Conservation (phyloP, 495 filamentous ascomycete species). For the Penicillium alfredii region DNA sequence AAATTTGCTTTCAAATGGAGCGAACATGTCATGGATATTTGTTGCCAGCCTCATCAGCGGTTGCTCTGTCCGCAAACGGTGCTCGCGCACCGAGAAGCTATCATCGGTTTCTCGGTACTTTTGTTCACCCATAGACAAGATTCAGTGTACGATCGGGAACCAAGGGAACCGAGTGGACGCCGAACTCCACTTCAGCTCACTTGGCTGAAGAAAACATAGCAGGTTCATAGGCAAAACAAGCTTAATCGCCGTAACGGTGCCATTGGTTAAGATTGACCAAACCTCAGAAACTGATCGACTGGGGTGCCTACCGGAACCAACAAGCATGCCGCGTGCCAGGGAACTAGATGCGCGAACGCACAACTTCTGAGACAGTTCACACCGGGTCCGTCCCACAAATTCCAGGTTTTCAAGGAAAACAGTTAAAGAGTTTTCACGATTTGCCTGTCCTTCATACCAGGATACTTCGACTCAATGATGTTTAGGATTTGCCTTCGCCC, state of each 20-base stretch:
- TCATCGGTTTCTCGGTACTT: conserved; percentile 9
- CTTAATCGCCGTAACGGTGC: conserved; percentile 20
- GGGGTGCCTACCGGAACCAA: conserved; percentile 8
- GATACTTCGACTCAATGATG: no score
- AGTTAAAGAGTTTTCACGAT: conserved; percentile 2
- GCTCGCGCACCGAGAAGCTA: conserved; percentile 3
- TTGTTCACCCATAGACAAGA: not conserved
- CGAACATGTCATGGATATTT: not conserved
- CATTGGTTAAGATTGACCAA: conserved; percentile 8
- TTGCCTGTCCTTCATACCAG: no score
- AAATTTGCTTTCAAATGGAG: no score
- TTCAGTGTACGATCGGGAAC: conserved; percentile 1
- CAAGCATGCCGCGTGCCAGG: not conserved
- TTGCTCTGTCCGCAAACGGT: conserved; percentile 21
- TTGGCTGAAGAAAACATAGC: not conserved
- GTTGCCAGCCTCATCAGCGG: no score
- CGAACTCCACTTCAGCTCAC: not conserved
- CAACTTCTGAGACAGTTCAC: not conserved
- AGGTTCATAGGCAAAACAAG: not conserved
- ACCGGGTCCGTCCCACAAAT: not conserved
- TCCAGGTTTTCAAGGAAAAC: conserved; percentile 1
- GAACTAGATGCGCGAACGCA: not conserved
- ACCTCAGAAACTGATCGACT: not conserved
- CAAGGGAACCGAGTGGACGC: conserved; percentile 1
- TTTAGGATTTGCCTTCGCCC: conserved; percentile 3